These are phyloP conservation scores for Phytophthora tubulina DNA, from an alignment of 352 stramenopile species.

Conservation along the genomic window DNA sequence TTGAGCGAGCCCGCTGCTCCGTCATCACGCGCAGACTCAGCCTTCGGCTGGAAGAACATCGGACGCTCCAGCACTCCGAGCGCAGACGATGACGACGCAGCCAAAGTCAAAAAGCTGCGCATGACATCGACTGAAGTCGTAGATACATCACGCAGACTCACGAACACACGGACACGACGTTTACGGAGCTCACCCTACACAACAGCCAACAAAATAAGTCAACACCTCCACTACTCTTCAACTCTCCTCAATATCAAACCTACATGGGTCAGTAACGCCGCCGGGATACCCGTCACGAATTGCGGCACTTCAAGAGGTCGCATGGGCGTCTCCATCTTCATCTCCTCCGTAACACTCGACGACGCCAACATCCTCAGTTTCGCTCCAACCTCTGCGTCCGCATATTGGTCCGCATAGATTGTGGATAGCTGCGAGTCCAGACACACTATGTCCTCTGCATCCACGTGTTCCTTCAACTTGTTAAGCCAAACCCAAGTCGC, in stretches of 20 bases:
- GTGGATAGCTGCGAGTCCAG: slow-evolving; percentile 68
- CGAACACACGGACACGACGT: slow-evolving; percentile 59
- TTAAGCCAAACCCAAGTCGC: slow-evolving; percentile 65
- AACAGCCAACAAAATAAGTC: slow-evolving; percentile 13
- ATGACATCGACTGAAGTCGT: slow-evolving; percentile 51
- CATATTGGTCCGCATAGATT: slow-evolving; percentile 58
- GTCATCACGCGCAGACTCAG: slow-evolving; percentile 6
- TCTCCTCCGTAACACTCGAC: slow-evolving; percentile 38
- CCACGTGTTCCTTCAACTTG: slow-evolving; percentile 50
- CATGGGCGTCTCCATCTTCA: slow-evolving; percentile 45
- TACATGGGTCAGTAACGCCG: slow-evolving; percentile 71
- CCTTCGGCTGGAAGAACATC: slow-evolving; percentile 38
- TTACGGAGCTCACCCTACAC: slow-evolving; percentile 65
- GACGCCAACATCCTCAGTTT: slow-evolving; percentile 62
- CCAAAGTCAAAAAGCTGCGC: slow-evolving; percentile 57
- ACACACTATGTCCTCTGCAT: slow-evolving; percentile 59
- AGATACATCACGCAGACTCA: slow-evolving; percentile 63
- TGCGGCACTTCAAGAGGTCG: slow-evolving; percentile 63
- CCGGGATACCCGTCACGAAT: slow-evolving; percentile 61
- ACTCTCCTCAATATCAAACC: not conserved
- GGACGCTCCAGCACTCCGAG: slow-evolving; percentile 55
- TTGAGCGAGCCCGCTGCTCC: slow-evolving; percentile 30
- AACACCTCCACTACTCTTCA: not conserved
- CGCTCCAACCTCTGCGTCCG: slow-evolving; percentile 35
- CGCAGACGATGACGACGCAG: slow-evolving; percentile 29